Percentiles rank a stretch among this genome's conserved stretches.
Conservation (phyloP, 2,329 filamentous ascomycete genomes). For the Colletotrichum agaves region DNA sequence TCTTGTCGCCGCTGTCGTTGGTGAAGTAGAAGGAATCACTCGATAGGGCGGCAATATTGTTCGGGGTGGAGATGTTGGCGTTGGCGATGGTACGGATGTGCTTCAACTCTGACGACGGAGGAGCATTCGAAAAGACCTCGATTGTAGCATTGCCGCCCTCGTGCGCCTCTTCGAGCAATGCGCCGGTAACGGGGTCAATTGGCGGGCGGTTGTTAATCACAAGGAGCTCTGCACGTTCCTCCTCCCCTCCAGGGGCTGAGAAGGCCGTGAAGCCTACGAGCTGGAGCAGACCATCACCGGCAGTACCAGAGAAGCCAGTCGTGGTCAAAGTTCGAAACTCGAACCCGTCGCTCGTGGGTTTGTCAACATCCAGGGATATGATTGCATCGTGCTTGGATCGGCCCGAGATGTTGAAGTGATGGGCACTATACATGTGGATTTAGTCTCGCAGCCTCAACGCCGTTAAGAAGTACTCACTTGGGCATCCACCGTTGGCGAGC, state of each 20-base stretch:
- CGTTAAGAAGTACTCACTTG: conserved; percentile 35
- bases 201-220: conserved; percentile 43
- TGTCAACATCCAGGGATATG: conserved; percentile 47
- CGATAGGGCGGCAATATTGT: conserved; percentile 40
- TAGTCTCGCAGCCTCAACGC: background rate
- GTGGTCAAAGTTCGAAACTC: conserved; percentile 42
- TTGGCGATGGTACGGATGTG: conserved; percentile 42
- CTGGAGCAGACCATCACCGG: conserved; percentile 45
- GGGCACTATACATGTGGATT: conserved; percentile 12
- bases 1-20: conserved; percentile 41
- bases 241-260: conserved; percentile 35
- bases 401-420: conserved; percentile 42
- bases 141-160: conserved; percentile 68
- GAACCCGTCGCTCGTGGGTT: conserved; percentile 39
- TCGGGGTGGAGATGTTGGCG: conserved; percentile 41
- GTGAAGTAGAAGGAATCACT: conserved; percentile 41
- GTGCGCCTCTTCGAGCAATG: conserved; percentile 69
- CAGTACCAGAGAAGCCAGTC: conserved; percentile 44
- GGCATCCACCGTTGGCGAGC: conserved; percentile 42
- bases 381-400: conserved; percentile 47
- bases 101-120: conserved; percentile 35
- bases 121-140: conserved; percentile 52
- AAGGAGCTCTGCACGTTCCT: conserved; percentile 38
- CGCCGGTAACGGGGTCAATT: conserved; percentile 40
- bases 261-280: conserved; percentile 46